phyloP scores from a whole-genome alignment of 1,284 basidiomycete species.

The Moesziomyces sp. region DNA sequence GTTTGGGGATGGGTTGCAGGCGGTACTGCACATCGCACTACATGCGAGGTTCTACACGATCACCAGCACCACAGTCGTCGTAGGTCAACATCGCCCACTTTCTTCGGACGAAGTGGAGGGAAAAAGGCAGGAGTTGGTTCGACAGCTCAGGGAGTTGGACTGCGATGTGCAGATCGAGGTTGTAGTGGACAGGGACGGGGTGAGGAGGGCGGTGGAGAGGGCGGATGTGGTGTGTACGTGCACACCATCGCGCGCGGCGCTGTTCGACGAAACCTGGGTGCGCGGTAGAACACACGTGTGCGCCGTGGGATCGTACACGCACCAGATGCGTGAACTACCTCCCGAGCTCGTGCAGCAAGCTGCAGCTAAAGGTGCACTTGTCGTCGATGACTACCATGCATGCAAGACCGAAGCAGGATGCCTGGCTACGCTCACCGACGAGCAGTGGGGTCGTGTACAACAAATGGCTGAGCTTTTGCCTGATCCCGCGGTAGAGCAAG shows the following conservation, averaged over 20 bases:
- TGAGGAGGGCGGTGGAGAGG: not conserved
- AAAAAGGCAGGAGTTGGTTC: not conserved
- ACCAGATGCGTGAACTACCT: slow-evolving; percentile 28
- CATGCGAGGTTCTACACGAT: slow-evolving; percentile 17
- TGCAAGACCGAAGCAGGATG: slow-evolving; percentile 30
- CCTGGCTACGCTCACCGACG: slow-evolving; percentile 6
- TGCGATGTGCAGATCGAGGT: not conserved
- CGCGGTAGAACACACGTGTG: slow-evolving; percentile 6
- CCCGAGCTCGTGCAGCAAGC: not conserved
- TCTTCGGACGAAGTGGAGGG: not conserved
- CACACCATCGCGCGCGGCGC: slow-evolving; percentile 12
- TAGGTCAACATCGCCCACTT: slow-evolving; percentile 1
- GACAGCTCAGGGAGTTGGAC: not conserved
- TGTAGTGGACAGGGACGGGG: not conserved
- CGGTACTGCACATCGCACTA: slow-evolving; percentile 22
- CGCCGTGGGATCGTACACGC: slow-evolving; percentile 31
- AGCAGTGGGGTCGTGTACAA: not conserved
- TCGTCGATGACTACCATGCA: slow-evolving; percentile 26
- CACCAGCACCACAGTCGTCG: not conserved
- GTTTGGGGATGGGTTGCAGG: slow-evolving; percentile 31
- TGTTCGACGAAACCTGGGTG: not conserved
- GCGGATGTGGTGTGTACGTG: slow-evolving; percentile 25
- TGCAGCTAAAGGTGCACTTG: not conserved
- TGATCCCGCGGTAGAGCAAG: not conserved
- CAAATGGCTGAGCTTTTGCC: slow-evolving; percentile 8